Conservation (phyloP, 345 rosid genomes). For the Brassica carinata region DNA sequence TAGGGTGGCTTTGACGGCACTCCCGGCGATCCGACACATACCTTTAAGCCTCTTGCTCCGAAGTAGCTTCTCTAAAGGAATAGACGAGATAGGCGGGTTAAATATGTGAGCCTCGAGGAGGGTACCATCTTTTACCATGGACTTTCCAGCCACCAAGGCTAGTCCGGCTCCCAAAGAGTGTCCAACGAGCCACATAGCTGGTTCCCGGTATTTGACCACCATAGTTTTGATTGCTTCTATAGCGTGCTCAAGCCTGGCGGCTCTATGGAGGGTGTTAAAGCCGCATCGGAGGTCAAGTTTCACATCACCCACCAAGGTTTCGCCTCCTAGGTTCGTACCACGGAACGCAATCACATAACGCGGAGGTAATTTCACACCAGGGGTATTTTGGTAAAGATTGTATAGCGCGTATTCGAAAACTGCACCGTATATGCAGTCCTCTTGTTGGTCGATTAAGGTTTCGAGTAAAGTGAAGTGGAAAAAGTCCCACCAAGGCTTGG, state of each 20-base stretch:
- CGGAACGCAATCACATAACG: slow-evolving; percentile 62
- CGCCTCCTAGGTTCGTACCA: slow-evolving; percentile 45
- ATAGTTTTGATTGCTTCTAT: slow-evolving; percentile 36
- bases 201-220: slow-evolving; percentile 20
- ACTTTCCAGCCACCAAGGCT: slow-evolving; percentile 59
- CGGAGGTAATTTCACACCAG: slow-evolving; percentile 35
- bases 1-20: slow-evolving; percentile 50
- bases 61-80: slow-evolving; percentile 47
- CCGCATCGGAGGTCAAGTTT: slow-evolving; percentile 39
- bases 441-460: slow-evolving; percentile 42
- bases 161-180: slow-evolving; percentile 69
- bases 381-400: not conserved
- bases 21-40: slow-evolving; percentile 40
- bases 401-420: slow-evolving; percentile 40
- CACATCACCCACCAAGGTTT: slow-evolving; percentile 38
- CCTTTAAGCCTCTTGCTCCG: slow-evolving; percentile 40
- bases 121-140: slow-evolving; percentile 37
- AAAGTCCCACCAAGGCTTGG: slow-evolving; percentile 61
- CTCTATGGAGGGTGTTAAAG: slow-evolving; percentile 45
- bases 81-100: slow-evolving; percentile 60
- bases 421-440: slow-evolving; percentile 61
- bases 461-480: slow-evolving; percentile 47
- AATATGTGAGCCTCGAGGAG: slow-evolving; percentile 52
- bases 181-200: slow-evolving; percentile 59
- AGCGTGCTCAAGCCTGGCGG: slow-evolving; percentile 45